phyloP scores from a whole-genome alignment of 345 rosid species.

The Euphorbia tirucalli region DNA sequence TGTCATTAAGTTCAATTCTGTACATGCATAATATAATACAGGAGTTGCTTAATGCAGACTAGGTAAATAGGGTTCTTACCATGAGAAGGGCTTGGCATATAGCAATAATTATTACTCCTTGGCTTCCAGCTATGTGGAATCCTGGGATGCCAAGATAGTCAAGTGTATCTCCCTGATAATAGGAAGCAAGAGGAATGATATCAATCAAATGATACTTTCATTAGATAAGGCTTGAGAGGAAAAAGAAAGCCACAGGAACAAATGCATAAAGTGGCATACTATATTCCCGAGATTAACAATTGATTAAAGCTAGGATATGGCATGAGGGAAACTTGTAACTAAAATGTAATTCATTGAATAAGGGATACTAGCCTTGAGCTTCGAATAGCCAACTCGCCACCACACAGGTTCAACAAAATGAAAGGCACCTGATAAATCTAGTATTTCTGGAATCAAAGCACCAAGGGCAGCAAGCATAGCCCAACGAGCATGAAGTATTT shows the following conservation, averaged over 20 bases:
- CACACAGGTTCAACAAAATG: constrained; percentile 86
- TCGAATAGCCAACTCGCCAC: constrained; percentile 95
- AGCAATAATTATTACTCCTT: constrained; percentile 80
- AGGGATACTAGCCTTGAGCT: constrained; percentile 58
- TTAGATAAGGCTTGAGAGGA: not conserved
- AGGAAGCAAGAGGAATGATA: constrained; percentile 4
- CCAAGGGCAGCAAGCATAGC: constrained; percentile 96
- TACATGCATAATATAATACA: too few species aligned
- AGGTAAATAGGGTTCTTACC: constrained; percentile 44
- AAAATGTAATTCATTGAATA: not conserved
- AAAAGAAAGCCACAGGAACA: not conserved
- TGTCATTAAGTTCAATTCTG: not conserved
- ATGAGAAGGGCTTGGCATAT: constrained; percentile 85
- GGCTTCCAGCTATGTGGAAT: constrained; percentile 92
- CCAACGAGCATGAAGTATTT: constrained; percentile 96
- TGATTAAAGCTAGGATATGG: not conserved
- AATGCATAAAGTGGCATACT: not conserved
- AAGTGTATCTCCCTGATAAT: constrained; percentile 76
- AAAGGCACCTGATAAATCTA: constrained; percentile 65
- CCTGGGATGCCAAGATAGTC: constrained; percentile 96
- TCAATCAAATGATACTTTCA: not conserved
- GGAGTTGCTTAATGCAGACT: too few species aligned
- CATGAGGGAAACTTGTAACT: not conserved
- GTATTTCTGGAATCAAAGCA: constrained; percentile 74
- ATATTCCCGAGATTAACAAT: not conserved